These are phyloP conservation scores for Oryza rufipogon DNA, from an alignment of 176 grass and related monocot species.

Conservation along the genomic window DNA sequence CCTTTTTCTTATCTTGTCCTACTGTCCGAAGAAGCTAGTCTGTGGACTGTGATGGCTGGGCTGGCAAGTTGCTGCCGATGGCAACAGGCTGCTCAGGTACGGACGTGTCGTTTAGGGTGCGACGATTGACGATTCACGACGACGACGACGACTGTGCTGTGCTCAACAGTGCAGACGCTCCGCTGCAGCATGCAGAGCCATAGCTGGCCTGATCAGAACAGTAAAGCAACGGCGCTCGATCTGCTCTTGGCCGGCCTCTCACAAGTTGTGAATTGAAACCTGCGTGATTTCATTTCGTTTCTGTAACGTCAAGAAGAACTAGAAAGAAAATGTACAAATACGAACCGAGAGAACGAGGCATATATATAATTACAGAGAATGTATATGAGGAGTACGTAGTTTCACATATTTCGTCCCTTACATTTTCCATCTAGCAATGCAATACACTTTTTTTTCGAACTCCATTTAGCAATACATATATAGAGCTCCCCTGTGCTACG, in stretches of 20 bases:
- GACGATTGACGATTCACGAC: conserved; percentile 35
- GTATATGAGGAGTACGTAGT: neutral
- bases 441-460: too few species aligned
- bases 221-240: neutral
- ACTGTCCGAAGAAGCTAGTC: neutral
- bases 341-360: neutral
- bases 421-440: neutral
- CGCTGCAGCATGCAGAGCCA: conserved; percentile 1
- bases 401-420: neutral
- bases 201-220: conserved; percentile 12
- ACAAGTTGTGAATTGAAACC: neutral
- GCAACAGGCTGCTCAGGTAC: conserved; percentile 31
- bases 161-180: conserved; percentile 10
- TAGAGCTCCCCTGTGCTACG: neutral
- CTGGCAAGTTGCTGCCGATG: neutral
- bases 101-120: conserved; percentile 25
- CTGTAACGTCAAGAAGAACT: neutral
- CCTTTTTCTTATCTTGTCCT: conserved; percentile 7
- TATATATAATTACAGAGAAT: too few species aligned
- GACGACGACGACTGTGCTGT: conserved; percentile 6
- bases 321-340: neutral
- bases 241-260: too few species aligned
- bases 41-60: neutral
- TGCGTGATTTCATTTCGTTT: neutral
- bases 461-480: too few species aligned